These are phyloP conservation scores for Boletus sp. DNA, from an alignment of 768 basidiomycete species.

Conservation along the genomic window DNA sequence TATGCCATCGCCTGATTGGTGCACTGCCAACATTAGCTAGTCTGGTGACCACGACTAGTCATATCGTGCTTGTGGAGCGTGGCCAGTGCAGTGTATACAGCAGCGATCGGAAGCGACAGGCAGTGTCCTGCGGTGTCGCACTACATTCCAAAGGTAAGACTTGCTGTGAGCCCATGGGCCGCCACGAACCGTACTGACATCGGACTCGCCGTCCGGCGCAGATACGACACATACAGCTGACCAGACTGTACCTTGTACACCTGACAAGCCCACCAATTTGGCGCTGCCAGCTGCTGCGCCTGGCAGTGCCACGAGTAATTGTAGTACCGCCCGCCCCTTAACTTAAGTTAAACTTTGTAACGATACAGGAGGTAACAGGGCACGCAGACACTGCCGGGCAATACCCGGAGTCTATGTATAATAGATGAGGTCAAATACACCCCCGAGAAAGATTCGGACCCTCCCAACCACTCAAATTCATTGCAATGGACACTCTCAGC, in stretches of 20 bases:
- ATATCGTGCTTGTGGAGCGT: too few relatives aligned
- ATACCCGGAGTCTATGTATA: background rate
- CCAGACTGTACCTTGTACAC: background rate
- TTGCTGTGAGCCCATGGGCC: background rate
- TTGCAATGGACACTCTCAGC: constrained; percentile 32
- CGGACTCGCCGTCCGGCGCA: background rate
- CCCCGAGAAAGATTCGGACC: background rate
- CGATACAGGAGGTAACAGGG: too few relatives aligned
- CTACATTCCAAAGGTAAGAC: too few relatives aligned
- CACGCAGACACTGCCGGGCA: too few relatives aligned
- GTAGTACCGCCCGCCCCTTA: too few relatives aligned
- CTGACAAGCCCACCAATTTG: background rate
- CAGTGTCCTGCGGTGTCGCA: background rate
- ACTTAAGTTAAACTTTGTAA: too few relatives aligned
- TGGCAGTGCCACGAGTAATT: background rate
- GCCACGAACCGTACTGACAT: background rate
- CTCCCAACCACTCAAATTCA: background rate
- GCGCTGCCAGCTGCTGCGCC: background rate
- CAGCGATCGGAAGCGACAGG: background rate
- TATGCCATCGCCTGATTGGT: background rate
- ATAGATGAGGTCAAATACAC: background rate
- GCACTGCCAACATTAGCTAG: background rate
- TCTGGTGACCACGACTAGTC: too few relatives aligned
- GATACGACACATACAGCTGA: background rate
- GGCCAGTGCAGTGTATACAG: too few relatives aligned